Percentiles rank a stretch among this genome's conserved stretches.
Conservation (phyloP, 2,329 filamentous ascomycete species). For the Cadophora sp. region DNA sequence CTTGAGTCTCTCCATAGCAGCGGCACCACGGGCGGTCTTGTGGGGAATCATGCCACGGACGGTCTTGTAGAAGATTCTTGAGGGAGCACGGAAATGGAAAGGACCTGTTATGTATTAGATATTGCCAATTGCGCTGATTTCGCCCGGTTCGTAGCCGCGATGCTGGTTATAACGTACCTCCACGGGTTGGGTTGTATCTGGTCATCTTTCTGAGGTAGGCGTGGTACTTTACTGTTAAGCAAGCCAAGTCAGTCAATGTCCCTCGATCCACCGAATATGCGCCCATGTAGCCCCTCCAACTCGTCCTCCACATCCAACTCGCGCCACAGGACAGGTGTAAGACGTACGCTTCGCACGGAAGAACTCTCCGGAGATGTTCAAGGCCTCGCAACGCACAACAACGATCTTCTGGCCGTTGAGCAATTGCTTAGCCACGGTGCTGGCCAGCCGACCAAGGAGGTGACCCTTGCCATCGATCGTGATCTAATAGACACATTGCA, state of each 20-base stretch:
- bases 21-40: slow-evolving; percentile 98
- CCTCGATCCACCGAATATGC: slow-evolving; percentile 23
- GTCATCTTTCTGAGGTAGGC: slow-evolving; percentile 99
- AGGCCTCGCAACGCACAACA: slow-evolving; percentile 95
- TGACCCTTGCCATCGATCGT: slow-evolving; percentile 99
- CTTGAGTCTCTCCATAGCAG: slow-evolving; percentile 98
- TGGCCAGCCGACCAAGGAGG: slow-evolving; percentile 98
- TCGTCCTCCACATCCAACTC: slow-evolving; percentile 23
- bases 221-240: slow-evolving; percentile 95
- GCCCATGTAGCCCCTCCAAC: slow-evolving; percentile 23
- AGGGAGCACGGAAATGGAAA: slow-evolving; percentile 99
- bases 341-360: slow-evolving; percentile 99
- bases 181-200: slow-evolving; percentile 98
- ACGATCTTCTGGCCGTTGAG: slow-evolving; percentile 99
- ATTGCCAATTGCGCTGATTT: slow-evolving; percentile 12
- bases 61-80: slow-evolving; percentile 99
- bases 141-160: slow-evolving; percentile 2
- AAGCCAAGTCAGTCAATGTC: slow-evolving; percentile 53
- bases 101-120: slow-evolving; percentile 68
- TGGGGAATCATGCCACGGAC: slow-evolving; percentile 99
- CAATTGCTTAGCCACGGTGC: slow-evolving; percentile 98
- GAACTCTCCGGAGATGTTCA: slow-evolving; percentile 99
- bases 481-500: slow-evolving; percentile 64
- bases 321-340: slow-evolving; percentile 24
- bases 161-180: slow-evolving; percentile 63